phyloP scores from a whole-genome alignment of 208 protist species.

The Trypanosoma scelopori region DNA sequence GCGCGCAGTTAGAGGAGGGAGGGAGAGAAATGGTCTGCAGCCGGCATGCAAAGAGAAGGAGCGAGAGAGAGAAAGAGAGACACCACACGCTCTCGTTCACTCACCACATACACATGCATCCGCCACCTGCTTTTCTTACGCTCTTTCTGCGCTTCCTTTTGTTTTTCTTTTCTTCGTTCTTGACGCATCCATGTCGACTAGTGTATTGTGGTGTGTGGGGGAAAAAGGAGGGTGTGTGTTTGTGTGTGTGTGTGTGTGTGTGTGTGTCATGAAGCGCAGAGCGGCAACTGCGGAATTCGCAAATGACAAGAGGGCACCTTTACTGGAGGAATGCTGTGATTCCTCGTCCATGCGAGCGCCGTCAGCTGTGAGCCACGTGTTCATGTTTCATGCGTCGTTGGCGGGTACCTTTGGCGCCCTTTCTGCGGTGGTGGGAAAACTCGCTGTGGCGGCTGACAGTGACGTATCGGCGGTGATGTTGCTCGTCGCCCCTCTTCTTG shows the following conservation, averaged over 20 bases:
- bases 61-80: too few relatives aligned
- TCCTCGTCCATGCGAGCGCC: too few relatives aligned
- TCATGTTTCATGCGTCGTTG: conserved; percentile 66
- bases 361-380: conserved; percentile 20
- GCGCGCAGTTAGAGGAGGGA: too few relatives aligned
- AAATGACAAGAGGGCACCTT: background rate
- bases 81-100: too few relatives aligned
- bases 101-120: too few relatives aligned
- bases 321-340: background rate
- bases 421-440: conserved; percentile 72
- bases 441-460: conserved; percentile 42
- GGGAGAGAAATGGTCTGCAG: too few relatives aligned
- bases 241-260: background rate
- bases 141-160: background rate
- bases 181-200: too few relatives aligned
- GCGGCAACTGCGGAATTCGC: background rate
- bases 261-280: background rate
- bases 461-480: conserved; percentile 6
- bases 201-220: too few relatives aligned
- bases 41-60: too few relatives aligned
- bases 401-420: conserved; percentile 70
- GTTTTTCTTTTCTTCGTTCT: conserved; percentile 9
- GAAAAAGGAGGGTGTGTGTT: background rate
- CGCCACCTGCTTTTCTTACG: background rate
- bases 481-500: conserved; percentile 1